Evolutionary conservation across 257 asterid genomes (phyloP).

Genomic region (Fraxinus anomala): DNA sequence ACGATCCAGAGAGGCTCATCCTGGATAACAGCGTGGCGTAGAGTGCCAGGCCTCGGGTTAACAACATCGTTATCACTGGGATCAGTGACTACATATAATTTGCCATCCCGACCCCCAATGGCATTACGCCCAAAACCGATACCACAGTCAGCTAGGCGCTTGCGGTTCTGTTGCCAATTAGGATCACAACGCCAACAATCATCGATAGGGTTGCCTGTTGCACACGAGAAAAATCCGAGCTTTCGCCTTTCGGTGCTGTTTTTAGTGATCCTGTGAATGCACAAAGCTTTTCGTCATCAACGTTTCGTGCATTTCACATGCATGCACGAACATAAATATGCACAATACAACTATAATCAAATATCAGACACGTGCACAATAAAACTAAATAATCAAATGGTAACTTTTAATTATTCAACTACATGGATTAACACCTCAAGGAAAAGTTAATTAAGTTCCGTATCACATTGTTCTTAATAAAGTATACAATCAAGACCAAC

Average conservation of each 20-base stretch:
- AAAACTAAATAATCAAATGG: conserved; percentile 36
- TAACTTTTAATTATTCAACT: conserved; percentile 16
- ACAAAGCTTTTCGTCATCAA: neutral
- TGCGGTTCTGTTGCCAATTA: conserved; percentile 69
- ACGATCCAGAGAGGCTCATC: conserved; percentile 84
- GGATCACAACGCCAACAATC: conserved; percentile 90
- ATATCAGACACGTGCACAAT: neutral
- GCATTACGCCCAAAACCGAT: conserved; percentile 92
- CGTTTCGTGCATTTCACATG: neutral
- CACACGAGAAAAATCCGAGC: conserved; percentile 85
- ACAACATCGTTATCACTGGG: conserved; percentile 62
- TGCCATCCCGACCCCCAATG: conserved; percentile 86
- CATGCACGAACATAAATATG: neutral
- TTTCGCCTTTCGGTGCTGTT: conserved; percentile 75
- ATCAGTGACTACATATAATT: conserved; percentile 71
- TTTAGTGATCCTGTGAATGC: conserved; percentile 56
- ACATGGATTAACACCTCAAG: conserved; percentile 27
- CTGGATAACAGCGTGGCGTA: conserved; percentile 87
- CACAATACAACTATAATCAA: too few relatives aligned
- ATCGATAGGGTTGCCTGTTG: conserved; percentile 86
- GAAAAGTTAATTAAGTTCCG: neutral
- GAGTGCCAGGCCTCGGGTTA: conserved; percentile 74
- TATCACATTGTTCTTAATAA: neutral
- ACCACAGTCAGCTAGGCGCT: conserved; percentile 80
- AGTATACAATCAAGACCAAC: neutral